phyloP scores from a whole-genome alignment of 2,329 filamentous ascomycete genomes.

The Aspergillus bombycis region DNA sequence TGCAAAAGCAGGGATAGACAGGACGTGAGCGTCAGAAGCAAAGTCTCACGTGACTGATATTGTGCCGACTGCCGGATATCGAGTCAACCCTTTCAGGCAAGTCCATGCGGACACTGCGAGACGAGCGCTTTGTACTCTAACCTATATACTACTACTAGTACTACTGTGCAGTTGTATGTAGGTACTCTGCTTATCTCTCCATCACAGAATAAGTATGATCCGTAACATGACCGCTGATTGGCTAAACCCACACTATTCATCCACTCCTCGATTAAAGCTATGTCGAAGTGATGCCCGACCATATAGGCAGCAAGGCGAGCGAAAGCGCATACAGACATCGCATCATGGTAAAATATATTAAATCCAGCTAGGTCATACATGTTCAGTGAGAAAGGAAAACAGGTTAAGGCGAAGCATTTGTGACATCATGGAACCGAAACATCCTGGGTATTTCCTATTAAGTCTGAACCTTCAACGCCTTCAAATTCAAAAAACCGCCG shows the following conservation, averaged over 20 bases:
- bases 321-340: not conserved
- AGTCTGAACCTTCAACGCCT: slow-evolving; percentile 7
- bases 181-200: not conserved
- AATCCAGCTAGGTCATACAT: not conserved
- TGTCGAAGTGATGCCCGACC: not conserved
- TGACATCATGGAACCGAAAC: slow-evolving; percentile 3
- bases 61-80: slow-evolving; percentile 11
- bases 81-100: slow-evolving; percentile 18
- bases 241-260: not conserved
- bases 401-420: not conserved
- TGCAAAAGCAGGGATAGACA: not conserved
- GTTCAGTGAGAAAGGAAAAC: not conserved
- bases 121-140: too few species aligned
- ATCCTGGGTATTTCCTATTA: slow-evolving; percentile 14
- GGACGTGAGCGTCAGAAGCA: not conserved
- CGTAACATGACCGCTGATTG: not conserved
- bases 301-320: not conserved
- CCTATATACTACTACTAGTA: too few species aligned
- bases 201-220: not conserved
- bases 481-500: not conserved
- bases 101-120: slow-evolving; percentile 21
- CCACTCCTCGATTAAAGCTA: not conserved
- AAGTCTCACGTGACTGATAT: slow-evolving; percentile 10
- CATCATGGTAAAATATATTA: not conserved
- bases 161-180: too few species aligned